These are phyloP conservation scores for Annulohypoxylon truncatum DNA, from an alignment of 2,329 filamentous ascomycete genomes.

Conservation along the genomic window DNA sequence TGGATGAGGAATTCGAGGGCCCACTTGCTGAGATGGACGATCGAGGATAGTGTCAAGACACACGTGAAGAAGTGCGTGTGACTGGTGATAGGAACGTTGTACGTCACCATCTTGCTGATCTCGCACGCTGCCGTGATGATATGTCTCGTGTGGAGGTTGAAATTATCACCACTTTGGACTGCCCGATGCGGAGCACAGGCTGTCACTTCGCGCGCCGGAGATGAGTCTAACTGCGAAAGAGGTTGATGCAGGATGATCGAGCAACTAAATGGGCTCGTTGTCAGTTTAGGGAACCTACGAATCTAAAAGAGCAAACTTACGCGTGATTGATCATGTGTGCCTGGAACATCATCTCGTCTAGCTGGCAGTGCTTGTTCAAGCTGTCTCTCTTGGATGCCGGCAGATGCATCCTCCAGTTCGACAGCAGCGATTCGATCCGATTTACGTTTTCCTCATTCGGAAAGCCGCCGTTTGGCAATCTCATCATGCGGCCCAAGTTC, in stretches of 20 bases:
- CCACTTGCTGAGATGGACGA: slow-evolving; percentile 86
- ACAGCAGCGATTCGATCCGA: slow-evolving; percentile 64
- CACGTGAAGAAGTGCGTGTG: slow-evolving; percentile 90
- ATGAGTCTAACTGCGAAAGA: slow-evolving; percentile 77
- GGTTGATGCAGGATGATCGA: slow-evolving; percentile 84
- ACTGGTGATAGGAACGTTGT: slow-evolving; percentile 76
- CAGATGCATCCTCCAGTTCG: slow-evolving; percentile 84
- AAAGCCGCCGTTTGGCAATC: slow-evolving; percentile 62
- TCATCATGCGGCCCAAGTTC: slow-evolving; percentile 81
- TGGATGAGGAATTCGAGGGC: slow-evolving; percentile 68
- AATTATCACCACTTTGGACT: slow-evolving; percentile 61
- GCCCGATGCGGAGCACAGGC: slow-evolving; percentile 73
- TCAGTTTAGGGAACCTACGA: slow-evolving; percentile 5
- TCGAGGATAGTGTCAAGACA: slow-evolving; percentile 80
- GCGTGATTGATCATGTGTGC: slow-evolving; percentile 81
- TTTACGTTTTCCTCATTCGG: slow-evolving; percentile 65
- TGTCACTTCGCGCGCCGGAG: slow-evolving; percentile 67
- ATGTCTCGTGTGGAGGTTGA: slow-evolving; percentile 80
- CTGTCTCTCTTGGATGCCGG: slow-evolving; percentile 77
- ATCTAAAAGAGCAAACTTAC: slow-evolving; percentile 51
- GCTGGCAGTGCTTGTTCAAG: slow-evolving; percentile 73
- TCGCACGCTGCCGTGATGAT: slow-evolving; percentile 82
- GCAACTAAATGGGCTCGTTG: slow-evolving; percentile 54
- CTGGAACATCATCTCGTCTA: slow-evolving; percentile 93
- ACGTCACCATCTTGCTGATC: slow-evolving; percentile 78